Evolutionary conservation across 257 asterid genomes (phyloP).

Genomic region (Rubia yunnanensis): DNA sequence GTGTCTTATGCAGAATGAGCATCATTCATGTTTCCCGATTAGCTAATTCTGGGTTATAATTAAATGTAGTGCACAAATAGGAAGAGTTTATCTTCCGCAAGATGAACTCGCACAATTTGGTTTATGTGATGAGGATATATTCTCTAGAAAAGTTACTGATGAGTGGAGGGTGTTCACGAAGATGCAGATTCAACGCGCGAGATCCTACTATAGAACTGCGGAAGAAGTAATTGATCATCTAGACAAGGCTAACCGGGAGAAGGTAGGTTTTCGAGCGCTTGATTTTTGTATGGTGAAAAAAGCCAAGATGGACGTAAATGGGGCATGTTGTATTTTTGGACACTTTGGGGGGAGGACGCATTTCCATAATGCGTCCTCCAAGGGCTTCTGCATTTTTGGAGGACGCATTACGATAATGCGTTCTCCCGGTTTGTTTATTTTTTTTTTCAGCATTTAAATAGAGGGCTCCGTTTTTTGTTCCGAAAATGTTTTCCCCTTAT

Average conservation of each 20-base stretch:
- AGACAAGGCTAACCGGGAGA: slow-evolving; percentile 73
- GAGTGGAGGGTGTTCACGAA: slow-evolving; percentile 72
- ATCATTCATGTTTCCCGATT: background rate
- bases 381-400: too few relatives aligned
- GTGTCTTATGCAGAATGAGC: too few relatives aligned
- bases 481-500: too few relatives aligned
- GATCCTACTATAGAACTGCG: slow-evolving; percentile 55
- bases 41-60: background rate
- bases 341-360: too few relatives aligned
- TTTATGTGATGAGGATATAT: slow-evolving; percentile 46
- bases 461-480: too few relatives aligned
- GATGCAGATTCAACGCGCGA: slow-evolving; percentile 64
- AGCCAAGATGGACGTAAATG: too few relatives aligned
- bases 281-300: too few relatives aligned
- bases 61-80: slow-evolving; percentile 48
- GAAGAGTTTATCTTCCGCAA: slow-evolving; percentile 79
- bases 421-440: too few relatives aligned
- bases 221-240: slow-evolving; percentile 74
- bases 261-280: slow-evolving; percentile 57
- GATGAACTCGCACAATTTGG: slow-evolving; percentile 60
- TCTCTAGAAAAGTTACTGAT: slow-evolving; percentile 46
- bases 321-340: too few relatives aligned
- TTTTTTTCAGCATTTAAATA: too few relatives aligned
- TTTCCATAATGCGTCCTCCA: too few relatives aligned
- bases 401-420: too few relatives aligned